A percentile compares a stretch with the other conserved stretches of the same genome.
These are phyloP conservation scores for Linanthus parryae DNA, from an alignment of 148 eudicot genomes.

Conservation along the genomic window DNA sequence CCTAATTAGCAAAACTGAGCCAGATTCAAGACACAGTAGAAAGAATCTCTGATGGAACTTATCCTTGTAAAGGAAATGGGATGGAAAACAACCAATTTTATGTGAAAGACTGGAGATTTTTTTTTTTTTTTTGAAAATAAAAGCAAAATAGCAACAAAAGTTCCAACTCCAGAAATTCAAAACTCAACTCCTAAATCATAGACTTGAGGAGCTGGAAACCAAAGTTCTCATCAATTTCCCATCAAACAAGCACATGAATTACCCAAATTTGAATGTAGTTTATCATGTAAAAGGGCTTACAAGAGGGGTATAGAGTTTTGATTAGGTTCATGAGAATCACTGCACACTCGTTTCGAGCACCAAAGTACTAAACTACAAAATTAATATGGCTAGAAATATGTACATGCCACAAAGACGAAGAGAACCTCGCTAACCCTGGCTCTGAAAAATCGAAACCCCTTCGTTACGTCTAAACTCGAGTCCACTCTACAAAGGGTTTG, in stretches of 20 bases:
- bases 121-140: no score
- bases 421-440: no score
- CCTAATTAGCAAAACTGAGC: slow-evolving; percentile 1
- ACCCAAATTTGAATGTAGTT: neutral
- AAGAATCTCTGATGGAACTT: neutral
- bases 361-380: no score
- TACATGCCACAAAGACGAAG: no score
- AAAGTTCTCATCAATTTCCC: neutral
- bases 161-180: no score
- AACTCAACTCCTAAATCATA: slow-evolving; percentile 1
- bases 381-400: no score
- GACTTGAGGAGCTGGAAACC: neutral
- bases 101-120: slow-evolving; percentile 3
- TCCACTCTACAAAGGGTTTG: no score
- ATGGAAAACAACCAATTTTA: slow-evolving; percentile 21
- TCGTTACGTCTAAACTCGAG: no score
- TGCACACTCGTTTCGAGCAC: no score
- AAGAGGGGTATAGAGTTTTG: slow-evolving; percentile 89
- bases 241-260: neutral
- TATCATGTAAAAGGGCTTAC: slow-evolving; percentile 34
- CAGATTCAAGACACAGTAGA: neutral
- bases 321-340: no score
- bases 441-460: no score
- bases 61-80: slow-evolving; percentile 5
- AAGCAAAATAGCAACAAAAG: no score